Conservation (phyloP, 2,329 filamentous ascomycete genomes). For the Trichoderma sp. region DNA sequence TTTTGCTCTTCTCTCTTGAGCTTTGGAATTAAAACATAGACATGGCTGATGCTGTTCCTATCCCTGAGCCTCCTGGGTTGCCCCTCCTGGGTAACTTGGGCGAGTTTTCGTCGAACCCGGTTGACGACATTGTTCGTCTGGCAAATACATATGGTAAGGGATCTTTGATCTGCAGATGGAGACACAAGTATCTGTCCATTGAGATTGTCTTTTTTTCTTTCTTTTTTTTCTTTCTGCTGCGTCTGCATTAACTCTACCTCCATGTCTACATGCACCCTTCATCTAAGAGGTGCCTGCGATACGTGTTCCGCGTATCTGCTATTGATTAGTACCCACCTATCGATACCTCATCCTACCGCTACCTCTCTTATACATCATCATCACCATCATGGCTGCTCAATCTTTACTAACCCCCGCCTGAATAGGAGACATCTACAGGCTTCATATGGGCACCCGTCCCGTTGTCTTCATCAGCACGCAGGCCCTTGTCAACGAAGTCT, state of each 20-base stretch:
- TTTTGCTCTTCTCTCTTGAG: background rate
- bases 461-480: constrained; percentile 51
- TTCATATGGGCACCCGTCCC: constrained; percentile 48
- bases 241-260: background rate
- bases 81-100: constrained; percentile 64
- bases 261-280: background rate
- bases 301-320: background rate
- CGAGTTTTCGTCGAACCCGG: constrained; percentile 59
- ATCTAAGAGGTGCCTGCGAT: background rate
- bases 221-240: background rate
- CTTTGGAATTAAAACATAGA: constrained; percentile 17
- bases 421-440: constrained; percentile 57
- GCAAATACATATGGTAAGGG: constrained; percentile 62
- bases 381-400: background rate
- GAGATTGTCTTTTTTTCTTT: background rate
- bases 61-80: constrained; percentile 62
- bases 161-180: background rate
- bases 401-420: background rate
- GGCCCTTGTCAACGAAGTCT: constrained; percentile 59
- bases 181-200: background rate
- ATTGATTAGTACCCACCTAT: background rate
- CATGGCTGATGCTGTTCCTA: constrained; percentile 42
- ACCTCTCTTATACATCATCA: background rate
- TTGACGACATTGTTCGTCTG: constrained; percentile 53
- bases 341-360: no score